A percentile compares a stretch with the other conserved stretches of the same genome.
Conservation (phyloP, 352 stramenopile genomes). For the Phytophthora rubi region DNA sequence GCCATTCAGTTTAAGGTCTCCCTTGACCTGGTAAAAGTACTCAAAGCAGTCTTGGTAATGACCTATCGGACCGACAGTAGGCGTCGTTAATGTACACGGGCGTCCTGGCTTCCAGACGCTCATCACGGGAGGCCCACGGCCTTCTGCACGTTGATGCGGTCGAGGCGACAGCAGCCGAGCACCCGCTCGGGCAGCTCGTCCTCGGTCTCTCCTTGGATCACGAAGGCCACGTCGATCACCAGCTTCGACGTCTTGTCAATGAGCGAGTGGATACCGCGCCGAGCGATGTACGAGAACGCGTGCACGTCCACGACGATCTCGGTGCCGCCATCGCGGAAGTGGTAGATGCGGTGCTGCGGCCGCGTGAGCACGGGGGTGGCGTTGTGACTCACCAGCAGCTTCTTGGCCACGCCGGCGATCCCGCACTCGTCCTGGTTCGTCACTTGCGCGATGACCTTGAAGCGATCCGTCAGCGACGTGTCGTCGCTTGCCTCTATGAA, state of each 20-base stretch:
- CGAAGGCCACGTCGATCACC: constrained; percentile 89
- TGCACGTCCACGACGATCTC: constrained; percentile 86
- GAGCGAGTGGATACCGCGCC: constrained; percentile 78
- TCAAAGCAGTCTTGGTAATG: not conserved
- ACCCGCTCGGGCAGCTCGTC: constrained; percentile 89
- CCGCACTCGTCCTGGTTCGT: constrained; percentile 87
- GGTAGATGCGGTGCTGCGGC: constrained; percentile 86
- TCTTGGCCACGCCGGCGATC: constrained; percentile 77
- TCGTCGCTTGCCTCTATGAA: constrained; percentile 75
- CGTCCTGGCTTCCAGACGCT: constrained; percentile 3
- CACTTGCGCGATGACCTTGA: constrained; percentile 89
- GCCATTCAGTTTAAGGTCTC: not conserved
- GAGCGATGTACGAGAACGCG: constrained; percentile 85
- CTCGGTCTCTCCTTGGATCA: constrained; percentile 87
- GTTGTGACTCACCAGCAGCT: constrained; percentile 82
- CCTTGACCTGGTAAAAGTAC: not conserved
- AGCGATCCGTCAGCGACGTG: constrained; percentile 75
- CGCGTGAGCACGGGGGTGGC: constrained; percentile 84
- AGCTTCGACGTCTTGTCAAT: constrained; percentile 80
- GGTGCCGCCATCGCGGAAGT: constrained; percentile 66
- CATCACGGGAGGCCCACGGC: constrained; percentile 60
- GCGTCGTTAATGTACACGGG: constrained; percentile 20
- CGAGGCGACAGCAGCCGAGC: constrained; percentile 83
- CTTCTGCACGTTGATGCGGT: constrained; percentile 71
- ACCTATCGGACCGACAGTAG: not conserved